Base-by-base conservation (phyloP, 169 alveolate species). In the Cyclospora cayetanensis region DNA sequence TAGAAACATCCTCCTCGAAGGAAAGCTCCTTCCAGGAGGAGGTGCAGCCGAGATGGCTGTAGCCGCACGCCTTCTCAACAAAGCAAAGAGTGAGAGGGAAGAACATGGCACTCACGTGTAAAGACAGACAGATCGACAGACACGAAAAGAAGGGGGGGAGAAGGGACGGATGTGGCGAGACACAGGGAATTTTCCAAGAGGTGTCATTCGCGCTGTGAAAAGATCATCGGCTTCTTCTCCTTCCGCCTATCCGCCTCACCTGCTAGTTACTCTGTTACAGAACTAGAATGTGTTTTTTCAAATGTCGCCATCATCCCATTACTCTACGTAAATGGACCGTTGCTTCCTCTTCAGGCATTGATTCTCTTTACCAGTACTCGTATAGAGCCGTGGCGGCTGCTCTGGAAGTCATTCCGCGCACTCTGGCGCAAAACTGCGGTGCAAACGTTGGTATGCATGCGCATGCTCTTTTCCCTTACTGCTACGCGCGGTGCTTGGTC, bases 11-110 rank as follows among this genome's bases (percentile, higher is more conserved):
- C 94, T 98, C 76, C 93, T 97, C 27, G 99, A 99, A 84, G 99
- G 99, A 52, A 97, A 96, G 89, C 95, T 99, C 53, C 97, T 98
- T 27, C 99, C 99, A n/a, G 99, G 99, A 2, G 99, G 99, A 34
- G 99, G 99, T 27, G 99, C 99, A 34, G 97, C 98, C 27, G 99
- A 99, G 94, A 98, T 99, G 99, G 99, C 98, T 90, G 97, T 99
- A 50, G 94, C 99, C 5, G 97, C 98, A 60, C 94, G 96, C 91
- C 95, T 98, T 65, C 95, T 93, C 52, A 98, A 97, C 92, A 92
- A 95, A 66, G 97, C 99, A 5, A 89, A 92, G 41, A 79, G 96
- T 90, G 90, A 39, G 50, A 27, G 25, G 29, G 63, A 4, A 27
- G 86, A 34, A 2, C 7, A 1, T 15, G n/a, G 20, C 2, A 15